phyloP scores from a whole-genome alignment of 83 land plant species.

The Picea abies region DNA sequence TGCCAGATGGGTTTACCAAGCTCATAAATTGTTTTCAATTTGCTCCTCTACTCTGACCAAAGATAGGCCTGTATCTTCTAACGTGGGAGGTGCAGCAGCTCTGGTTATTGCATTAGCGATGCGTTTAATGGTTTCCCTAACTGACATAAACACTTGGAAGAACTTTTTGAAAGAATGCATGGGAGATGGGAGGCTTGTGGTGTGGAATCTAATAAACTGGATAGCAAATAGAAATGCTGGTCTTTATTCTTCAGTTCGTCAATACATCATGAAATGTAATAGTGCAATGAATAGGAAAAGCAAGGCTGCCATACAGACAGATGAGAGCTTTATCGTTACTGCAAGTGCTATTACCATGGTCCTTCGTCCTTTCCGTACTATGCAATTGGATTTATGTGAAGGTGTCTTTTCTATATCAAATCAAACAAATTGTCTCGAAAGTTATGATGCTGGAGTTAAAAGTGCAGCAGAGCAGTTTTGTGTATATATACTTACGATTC shows the following conservation, averaged over 20 bases:
- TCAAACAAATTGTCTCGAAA: constrained; percentile 1
- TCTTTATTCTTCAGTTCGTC: constrained; percentile 55
- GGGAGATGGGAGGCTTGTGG: constrained; percentile 37
- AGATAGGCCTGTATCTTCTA: constrained; percentile 29
- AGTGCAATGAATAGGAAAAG: constrained; percentile 15
- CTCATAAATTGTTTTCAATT: constrained; percentile 50
- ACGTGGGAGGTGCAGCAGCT: constrained; percentile 28
- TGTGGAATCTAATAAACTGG: constrained; percentile 45
- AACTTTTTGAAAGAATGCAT: constrained; percentile 26
- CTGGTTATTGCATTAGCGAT: constrained; percentile 47
- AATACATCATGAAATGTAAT: constrained; percentile 39
- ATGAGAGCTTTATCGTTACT: constrained; percentile 61
- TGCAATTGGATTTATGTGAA: constrained; percentile 17
- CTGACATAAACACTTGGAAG: constrained; percentile 73
- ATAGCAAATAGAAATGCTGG: constrained; percentile 48
- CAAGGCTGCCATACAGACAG: constrained; percentile 18
- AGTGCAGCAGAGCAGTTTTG: constrained; percentile 55
- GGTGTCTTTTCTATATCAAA: background rate
- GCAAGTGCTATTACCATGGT: constrained; percentile 80
- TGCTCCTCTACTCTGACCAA: constrained; percentile 52
- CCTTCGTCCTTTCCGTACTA: constrained; percentile 67
- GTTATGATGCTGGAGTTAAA: constrained; percentile 7
- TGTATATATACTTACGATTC: constrained; percentile 70
- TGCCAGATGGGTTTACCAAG: constrained; percentile 69
- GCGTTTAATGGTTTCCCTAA: constrained; percentile 72